Conservation (phyloP, 2,329 filamentous ascomycete species). For the Rutstroemia sydowiana region DNA sequence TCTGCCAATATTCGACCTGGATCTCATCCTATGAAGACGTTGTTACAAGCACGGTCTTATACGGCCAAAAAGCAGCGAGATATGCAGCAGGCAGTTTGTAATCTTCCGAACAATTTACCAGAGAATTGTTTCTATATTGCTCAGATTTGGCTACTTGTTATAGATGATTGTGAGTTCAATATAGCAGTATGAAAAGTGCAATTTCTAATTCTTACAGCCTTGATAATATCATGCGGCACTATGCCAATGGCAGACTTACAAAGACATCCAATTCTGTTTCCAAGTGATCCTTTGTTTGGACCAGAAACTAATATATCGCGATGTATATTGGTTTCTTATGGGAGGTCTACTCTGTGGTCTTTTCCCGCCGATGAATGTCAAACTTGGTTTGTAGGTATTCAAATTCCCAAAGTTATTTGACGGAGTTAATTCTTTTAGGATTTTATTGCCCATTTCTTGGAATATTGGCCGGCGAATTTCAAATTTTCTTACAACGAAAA, state of each 20-base stretch:
- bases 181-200: not conserved
- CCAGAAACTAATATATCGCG: not conserved
- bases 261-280: not conserved
- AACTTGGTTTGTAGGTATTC: slow-evolving; percentile 1
- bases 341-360: not conserved
- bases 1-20: slow-evolving; percentile 26
- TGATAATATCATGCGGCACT: not conserved
- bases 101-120: slow-evolving; percentile 30
- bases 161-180: slow-evolving; percentile 36
- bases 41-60: slow-evolving; percentile 39
- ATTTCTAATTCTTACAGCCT: not conserved
- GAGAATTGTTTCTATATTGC: slow-evolving; percentile 41
- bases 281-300: no score
- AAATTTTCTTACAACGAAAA: not conserved
- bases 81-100: slow-evolving; percentile 40
- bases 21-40: slow-evolving; percentile 37
- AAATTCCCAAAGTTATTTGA: not conserved
- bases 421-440: not conserved
- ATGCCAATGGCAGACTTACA: not conserved
- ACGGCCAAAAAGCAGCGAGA: slow-evolving; percentile 35
- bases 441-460: slow-evolving; percentile 2
- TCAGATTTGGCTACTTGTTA: slow-evolving; percentile 41
- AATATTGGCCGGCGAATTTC: not conserved
- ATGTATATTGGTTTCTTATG: not conserved
- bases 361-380: not conserved